phyloP scores from a whole-genome alignment of 257 asterid genomes.

The Fraxinus anomala region DNA sequence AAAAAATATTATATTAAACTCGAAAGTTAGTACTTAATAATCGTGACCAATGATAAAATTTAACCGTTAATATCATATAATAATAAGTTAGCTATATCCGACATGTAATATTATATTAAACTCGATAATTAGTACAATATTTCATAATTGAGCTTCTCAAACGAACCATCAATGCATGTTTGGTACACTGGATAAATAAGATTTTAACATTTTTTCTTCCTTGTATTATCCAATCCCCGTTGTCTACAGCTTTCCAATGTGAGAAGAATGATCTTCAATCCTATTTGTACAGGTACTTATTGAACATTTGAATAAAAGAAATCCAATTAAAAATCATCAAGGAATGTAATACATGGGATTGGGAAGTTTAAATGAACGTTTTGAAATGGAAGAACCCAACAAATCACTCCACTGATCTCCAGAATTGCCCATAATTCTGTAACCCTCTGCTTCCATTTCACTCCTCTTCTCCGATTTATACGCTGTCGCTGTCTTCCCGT shows the following conservation, averaged over 20 bases:
- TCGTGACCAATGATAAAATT: no score
- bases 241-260: not conserved
- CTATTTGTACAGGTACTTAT: not conserved
- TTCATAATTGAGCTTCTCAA: no score
- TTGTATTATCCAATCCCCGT: not conserved
- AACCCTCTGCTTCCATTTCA: constrained; percentile 60
- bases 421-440: constrained; percentile 60
- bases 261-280: not conserved
- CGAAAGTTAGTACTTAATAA: no score
- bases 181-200: not conserved
- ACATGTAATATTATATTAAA: no score
- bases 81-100: no score
- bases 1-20: no score
- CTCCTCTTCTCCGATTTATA: constrained; percentile 69
- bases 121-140: no score
- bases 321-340: constrained; percentile 18
- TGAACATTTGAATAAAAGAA: not conserved
- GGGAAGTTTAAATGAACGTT: constrained; percentile 76
- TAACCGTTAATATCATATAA: no score
- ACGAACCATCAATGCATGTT: not conserved
- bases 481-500: constrained; percentile 51
- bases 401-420: constrained; percentile 96
- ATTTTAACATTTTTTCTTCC: not conserved
- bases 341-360: constrained; percentile 86
- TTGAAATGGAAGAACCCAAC: constrained; percentile 51